A percentile compares a stretch with the other conserved stretches of the same genome.
Evolutionary conservation across 768 basidiomycete genomes (phyloP).

Genomic region (Lentinula sp.): DNA sequence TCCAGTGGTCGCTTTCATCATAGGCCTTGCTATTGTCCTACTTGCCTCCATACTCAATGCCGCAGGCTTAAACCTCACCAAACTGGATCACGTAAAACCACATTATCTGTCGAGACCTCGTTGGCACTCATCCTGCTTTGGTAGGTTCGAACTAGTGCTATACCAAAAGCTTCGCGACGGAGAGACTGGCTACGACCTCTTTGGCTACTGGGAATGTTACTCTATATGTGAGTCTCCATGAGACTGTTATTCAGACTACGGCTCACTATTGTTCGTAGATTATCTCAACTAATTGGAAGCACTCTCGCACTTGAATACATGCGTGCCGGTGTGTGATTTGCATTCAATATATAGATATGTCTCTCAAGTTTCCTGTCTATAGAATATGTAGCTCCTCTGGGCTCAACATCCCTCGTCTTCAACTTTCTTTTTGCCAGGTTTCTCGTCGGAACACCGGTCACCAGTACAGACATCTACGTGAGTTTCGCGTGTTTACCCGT

Average conservation of each 20-base stretch:
- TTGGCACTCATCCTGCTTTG: background rate
- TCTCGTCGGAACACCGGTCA: slow-evolving; percentile 81
- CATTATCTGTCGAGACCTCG: slow-evolving; percentile 18
- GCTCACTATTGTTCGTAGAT: slow-evolving; percentile 27
- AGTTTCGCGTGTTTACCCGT: background rate
- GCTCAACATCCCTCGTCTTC: slow-evolving; percentile 90
- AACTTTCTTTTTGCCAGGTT: slow-evolving; percentile 94
- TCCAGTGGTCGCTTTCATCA: slow-evolving; percentile 70
- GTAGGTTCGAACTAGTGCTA: slow-evolving; percentile 63
- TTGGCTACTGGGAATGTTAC: slow-evolving; percentile 87
- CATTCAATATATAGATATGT: background rate
- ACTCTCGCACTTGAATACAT: slow-evolving; percentile 85
- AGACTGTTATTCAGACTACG: background rate
- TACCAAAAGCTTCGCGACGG: slow-evolving; percentile 71
- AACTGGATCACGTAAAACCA: slow-evolving; percentile 72
- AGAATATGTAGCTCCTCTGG: slow-evolving; percentile 96
- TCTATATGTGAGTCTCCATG: slow-evolving; percentile 74
- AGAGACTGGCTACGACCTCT: slow-evolving; percentile 79
- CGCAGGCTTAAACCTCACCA: slow-evolving; percentile 91
- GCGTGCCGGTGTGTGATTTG: slow-evolving; percentile 55
- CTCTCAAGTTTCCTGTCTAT: slow-evolving; percentile 1
- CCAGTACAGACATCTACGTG: slow-evolving; percentile 77
- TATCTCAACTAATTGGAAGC: slow-evolving; percentile 84
- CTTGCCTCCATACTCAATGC: slow-evolving; percentile 84
- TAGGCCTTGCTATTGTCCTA: slow-evolving; percentile 80